phyloP scores from a whole-genome alignment of 495 filamentous ascomycete species.

The Aspergillus conjunctus region DNA sequence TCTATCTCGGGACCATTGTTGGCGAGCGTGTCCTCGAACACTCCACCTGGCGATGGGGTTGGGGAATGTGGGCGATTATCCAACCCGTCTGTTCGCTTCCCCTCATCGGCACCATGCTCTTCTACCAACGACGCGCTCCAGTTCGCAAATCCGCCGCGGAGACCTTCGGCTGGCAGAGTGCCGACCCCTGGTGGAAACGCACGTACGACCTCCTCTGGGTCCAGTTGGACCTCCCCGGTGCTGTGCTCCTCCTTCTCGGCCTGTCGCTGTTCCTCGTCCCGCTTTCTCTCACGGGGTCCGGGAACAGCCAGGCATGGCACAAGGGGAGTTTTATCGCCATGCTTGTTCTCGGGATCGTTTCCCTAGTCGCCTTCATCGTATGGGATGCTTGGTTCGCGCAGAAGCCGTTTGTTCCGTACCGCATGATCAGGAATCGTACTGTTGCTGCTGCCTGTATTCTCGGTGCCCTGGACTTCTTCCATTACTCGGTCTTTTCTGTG shows the following conservation, averaged over 20 bases:
- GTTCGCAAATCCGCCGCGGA: background rate
- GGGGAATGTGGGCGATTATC: conserved; percentile 34
- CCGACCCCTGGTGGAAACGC: conserved; percentile 21
- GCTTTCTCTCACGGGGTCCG: conserved; percentile 26
- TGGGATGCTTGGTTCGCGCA: conserved; percentile 63
- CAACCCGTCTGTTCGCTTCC: conserved; percentile 25
- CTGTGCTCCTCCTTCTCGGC: conserved; percentile 24
- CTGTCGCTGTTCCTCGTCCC: conserved; percentile 30
- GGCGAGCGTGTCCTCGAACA: conserved; percentile 26
- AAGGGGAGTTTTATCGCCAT: conserved; percentile 65
- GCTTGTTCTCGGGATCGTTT: conserved; percentile 59
- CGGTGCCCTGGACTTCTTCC: conserved; percentile 30
- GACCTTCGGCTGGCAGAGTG: conserved; percentile 6
- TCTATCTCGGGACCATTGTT: conserved; percentile 30
- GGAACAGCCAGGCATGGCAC: conserved; percentile 54
- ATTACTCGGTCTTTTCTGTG: conserved; percentile 30
- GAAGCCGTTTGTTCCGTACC: conserved; percentile 70
- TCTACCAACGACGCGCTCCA: conserved; percentile 25
- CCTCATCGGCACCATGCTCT: conserved; percentile 27
- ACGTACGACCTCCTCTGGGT: conserved; percentile 26
- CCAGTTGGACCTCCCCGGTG: conserved; percentile 27
- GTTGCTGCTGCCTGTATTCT: conserved; percentile 48
- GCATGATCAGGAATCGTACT: conserved; percentile 65
- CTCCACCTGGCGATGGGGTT: conserved; percentile 32
- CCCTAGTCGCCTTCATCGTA: conserved; percentile 59